These are phyloP conservation scores for Gaillardinia entomophila DNA, from an alignment of 805 yeast species.

Conservation along the genomic window DNA sequence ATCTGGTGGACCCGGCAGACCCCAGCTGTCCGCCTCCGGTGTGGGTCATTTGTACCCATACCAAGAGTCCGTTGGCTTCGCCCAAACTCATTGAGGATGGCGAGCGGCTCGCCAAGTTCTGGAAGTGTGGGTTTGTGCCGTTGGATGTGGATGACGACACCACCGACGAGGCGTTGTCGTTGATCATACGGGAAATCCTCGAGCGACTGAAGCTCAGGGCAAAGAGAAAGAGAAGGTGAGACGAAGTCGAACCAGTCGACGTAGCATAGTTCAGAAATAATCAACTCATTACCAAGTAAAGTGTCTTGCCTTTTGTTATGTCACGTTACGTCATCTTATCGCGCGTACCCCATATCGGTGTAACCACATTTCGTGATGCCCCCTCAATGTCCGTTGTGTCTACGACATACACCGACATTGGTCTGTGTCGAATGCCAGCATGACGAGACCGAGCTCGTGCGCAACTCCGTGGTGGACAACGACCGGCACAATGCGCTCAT, in stretches of 20 bases:
- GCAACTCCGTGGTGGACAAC: constrained; percentile 20
- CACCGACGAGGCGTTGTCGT: constrained; percentile 52
- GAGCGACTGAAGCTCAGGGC: constrained; percentile 33
- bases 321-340: too few species aligned
- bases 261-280: too few species aligned
- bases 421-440: constrained; percentile 17
- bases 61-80: constrained; percentile 50
- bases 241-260: too few species aligned
- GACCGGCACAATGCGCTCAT: constrained; percentile 1
- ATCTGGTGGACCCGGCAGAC: constrained; percentile 27
- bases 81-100: constrained; percentile 59
- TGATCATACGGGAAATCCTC: constrained; percentile 54
- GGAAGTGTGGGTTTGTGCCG: constrained; percentile 64
- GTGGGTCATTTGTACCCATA: constrained; percentile 61
- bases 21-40: constrained; percentile 54
- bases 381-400: constrained; percentile 17
- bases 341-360: too few species aligned
- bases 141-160: constrained; percentile 51
- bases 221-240: constrained; percentile 5
- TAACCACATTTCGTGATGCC: too few species aligned
- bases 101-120: constrained; percentile 45
- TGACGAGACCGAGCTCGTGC: constrained; percentile 12
- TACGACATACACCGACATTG: constrained; percentile 10
- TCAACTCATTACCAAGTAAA: too few species aligned
- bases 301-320: too few species aligned